Conservation (phyloP, 768 basidiomycete species). For the Mycena amicta region DNA sequence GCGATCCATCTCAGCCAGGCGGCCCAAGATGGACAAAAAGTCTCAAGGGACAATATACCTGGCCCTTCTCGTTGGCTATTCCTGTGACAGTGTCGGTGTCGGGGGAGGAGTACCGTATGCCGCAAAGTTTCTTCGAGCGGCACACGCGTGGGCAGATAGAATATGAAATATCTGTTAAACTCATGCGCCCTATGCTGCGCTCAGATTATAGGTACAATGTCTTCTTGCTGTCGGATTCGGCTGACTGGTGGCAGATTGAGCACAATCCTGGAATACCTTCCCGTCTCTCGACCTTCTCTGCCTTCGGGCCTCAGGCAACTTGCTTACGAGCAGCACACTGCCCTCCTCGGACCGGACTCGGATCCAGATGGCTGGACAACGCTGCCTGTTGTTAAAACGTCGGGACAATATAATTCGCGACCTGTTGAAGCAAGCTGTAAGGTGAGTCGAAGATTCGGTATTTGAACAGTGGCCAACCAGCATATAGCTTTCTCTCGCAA, state of each 20-base stretch:
- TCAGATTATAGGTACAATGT: conserved; percentile 37
- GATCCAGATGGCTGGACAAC: conserved; percentile 46
- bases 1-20: conserved; percentile 29
- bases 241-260: conserved; percentile 27
- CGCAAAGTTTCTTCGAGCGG: conserved; percentile 42
- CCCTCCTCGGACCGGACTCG: conserved; percentile 37
- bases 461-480: conserved; percentile 1
- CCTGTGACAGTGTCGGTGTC: conserved; percentile 37
- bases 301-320: conserved; percentile 37
- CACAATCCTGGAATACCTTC: conserved; percentile 35
- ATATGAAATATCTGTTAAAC: conserved; percentile 37
- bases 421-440: conserved; percentile 34
- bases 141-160: conserved; percentile 38
- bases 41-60: conserved; percentile 38
- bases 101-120: conserved; percentile 34
- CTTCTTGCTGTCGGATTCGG: not conserved
- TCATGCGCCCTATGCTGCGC: conserved; percentile 35
- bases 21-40: conserved; percentile 26
- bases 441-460: conserved; percentile 28
- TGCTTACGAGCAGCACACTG: conserved; percentile 36
- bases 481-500: conserved; percentile 41
- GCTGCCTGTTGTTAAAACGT: conserved; percentile 26
- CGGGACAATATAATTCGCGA: conserved; percentile 33
- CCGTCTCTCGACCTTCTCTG: conserved; percentile 33
- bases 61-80: conserved; percentile 43